Evolutionary conservation across 805 yeast species (phyloP).

Genomic region (Lipomyces kockii): DNA sequence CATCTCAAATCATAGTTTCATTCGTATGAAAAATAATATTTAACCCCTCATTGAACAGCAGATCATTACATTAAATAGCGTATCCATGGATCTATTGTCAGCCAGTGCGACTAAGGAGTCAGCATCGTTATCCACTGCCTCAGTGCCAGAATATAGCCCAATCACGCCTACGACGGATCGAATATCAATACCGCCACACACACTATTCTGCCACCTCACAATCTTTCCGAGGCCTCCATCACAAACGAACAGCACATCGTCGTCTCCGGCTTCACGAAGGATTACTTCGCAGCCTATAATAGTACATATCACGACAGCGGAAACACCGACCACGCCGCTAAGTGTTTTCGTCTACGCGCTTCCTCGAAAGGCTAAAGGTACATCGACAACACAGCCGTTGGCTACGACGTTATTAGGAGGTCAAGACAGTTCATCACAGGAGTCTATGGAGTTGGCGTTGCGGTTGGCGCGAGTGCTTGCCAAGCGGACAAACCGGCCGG

Average conservation of each 20-base stretch:
- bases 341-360: constrained; percentile 22
- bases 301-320: constrained; percentile 19
- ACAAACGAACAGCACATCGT: not conserved
- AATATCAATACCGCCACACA: constrained; percentile 19
- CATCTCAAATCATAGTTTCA: too few species aligned
- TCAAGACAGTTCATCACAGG: constrained; percentile 13
- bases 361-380: not conserved
- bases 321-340: constrained; percentile 16
- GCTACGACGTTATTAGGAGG: constrained; percentile 31
- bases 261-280: not conserved
- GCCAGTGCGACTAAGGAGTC: not conserved
- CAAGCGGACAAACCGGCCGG: constrained; percentile 20
- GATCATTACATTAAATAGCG: not conserved
- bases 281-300: constrained; percentile 16
- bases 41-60: not conserved
- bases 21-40: too few species aligned
- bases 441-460: constrained; percentile 30
- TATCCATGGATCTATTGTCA: not conserved
- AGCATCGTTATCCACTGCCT: not conserved
- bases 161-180: constrained; percentile 10
- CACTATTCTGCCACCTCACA: constrained; percentile 28
- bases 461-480: constrained; percentile 25
- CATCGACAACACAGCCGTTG: constrained; percentile 10
- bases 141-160: not conserved
- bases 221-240: constrained; percentile 11